Evolutionary conservation across 352 stramenopile genomes (phyloP).

Genomic region (Phytophthora uliginosa): DNA sequence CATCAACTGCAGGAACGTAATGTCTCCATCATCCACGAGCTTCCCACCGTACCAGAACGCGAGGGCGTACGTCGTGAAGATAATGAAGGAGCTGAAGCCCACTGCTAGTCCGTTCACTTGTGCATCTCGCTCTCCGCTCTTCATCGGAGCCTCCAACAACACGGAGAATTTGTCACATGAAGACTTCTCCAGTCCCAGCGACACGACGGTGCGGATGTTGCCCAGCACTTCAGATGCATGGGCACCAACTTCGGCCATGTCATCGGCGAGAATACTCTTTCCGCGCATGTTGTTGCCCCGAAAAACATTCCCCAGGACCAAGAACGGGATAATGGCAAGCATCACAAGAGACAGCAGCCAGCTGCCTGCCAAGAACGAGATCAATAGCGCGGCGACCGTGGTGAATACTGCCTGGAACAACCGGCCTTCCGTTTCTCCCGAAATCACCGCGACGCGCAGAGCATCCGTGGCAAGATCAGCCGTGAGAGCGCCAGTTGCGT

Average conservation of each 20-base stretch:
- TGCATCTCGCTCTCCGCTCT: slow-evolving; percentile 29
- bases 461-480: slow-evolving; percentile 62
- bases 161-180: slow-evolving; percentile 21
- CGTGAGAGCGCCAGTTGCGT: slow-evolving; percentile 47
- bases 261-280: slow-evolving; percentile 20
- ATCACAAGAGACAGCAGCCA: slow-evolving; percentile 77
- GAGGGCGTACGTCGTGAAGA: slow-evolving; percentile 54
- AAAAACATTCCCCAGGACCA: slow-evolving; percentile 50
- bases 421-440: slow-evolving; percentile 53
- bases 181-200: slow-evolving; percentile 42
- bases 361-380: slow-evolving; percentile 62
- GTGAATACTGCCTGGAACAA: slow-evolving; percentile 61
- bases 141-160: slow-evolving; percentile 26
- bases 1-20: slow-evolving; percentile 55
- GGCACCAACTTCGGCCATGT: slow-evolving; percentile 36
- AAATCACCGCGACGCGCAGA: slow-evolving; percentile 54
- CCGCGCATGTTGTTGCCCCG: slow-evolving; percentile 39
- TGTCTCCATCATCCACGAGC: slow-evolving; percentile 44
- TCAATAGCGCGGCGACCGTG: slow-evolving; percentile 50
- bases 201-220: slow-evolving; percentile 57
- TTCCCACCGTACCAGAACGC: slow-evolving; percentile 70
- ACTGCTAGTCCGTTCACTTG: slow-evolving; percentile 50
- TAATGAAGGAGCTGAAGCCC: slow-evolving; percentile 75
- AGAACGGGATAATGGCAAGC: slow-evolving; percentile 61
- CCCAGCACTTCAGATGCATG: slow-evolving; percentile 48